These are phyloP conservation scores for Aspergillus fijiensis DNA, from an alignment of 2,329 filamentous ascomycete genomes.

Conservation along the genomic window DNA sequence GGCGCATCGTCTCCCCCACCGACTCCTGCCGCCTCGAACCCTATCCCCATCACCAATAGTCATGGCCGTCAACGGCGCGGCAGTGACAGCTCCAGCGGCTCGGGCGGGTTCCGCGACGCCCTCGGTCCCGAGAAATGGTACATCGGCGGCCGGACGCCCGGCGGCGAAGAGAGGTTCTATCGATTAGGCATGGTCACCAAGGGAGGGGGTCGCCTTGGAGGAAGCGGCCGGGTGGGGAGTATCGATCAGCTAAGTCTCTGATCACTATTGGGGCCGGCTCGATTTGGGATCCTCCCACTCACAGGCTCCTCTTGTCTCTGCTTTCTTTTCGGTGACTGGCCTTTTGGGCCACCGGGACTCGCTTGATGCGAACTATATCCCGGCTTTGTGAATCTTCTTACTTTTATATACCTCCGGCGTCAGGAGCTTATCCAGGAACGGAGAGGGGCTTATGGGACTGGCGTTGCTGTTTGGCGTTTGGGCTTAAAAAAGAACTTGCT, in stretches of 20 bases:
- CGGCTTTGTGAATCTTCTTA: not conserved
- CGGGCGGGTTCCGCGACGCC: constrained; percentile 49
- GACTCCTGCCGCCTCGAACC: constrained; percentile 33
- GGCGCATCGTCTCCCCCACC: constrained; percentile 21
- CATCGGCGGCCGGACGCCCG: constrained; percentile 49
- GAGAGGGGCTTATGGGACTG: not conserved
- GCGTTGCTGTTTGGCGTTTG: not conserved
- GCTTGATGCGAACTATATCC: not conserved
- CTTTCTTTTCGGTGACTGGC: too few relatives aligned
- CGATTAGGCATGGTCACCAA: constrained; percentile 50
- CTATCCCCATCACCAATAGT: constrained; percentile 39
- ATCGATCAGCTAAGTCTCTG: constrained; percentile 52
- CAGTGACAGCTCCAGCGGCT: constrained; percentile 49
- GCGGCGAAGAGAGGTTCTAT: constrained; percentile 51
- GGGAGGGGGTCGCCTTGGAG: constrained; percentile 43
- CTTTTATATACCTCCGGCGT: not conserved
- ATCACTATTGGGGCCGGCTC: constrained; percentile 7
- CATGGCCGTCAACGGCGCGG: constrained; percentile 45
- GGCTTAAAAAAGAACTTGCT: not conserved
- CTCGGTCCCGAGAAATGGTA: constrained; percentile 53
- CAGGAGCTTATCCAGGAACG: not conserved
- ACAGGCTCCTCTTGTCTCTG: too few relatives aligned
- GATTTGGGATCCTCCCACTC: too few relatives aligned
- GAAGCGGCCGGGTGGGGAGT: constrained; percentile 46
- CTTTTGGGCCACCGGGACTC: not conserved